Evolutionary conservation across 768 basidiomycete species (phyloP).

Genomic region (Mrakia gelida): DNA sequence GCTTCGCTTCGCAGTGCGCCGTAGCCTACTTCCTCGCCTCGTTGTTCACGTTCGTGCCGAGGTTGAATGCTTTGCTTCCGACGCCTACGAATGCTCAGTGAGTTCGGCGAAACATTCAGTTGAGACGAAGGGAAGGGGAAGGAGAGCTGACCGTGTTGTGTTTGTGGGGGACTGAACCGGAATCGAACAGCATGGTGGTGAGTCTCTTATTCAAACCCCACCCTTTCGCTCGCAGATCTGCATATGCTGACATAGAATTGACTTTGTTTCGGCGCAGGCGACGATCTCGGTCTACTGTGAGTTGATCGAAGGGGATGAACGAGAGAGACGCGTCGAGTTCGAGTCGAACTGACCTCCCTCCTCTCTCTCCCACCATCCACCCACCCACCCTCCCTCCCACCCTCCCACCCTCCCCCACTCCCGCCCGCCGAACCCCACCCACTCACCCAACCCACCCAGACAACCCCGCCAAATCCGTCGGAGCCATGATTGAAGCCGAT

Average conservation of each 20-base stretch:
- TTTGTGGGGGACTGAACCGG: no score
- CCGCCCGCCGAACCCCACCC: no score
- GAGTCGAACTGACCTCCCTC: no score
- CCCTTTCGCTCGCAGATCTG: no score
- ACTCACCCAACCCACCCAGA: not conserved
- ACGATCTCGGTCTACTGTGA: conserved; percentile 55
- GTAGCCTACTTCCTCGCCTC: conserved; percentile 85
- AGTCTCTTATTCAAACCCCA: no score
- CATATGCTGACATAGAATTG: no score
- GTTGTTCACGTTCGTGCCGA: conserved; percentile 83
- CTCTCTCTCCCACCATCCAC: not conserved
- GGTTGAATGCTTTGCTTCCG: conserved; percentile 61
- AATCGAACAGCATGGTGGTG: conserved; percentile 53
- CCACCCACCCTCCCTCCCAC: not conserved
- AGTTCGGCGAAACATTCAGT: no score
- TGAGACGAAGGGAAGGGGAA: no score
- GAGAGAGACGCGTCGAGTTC: no score
- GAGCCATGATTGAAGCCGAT: conserved; percentile 88
- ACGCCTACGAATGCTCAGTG: conserved; percentile 23
- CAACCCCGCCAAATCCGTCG: conserved; percentile 68
- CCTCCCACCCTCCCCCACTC: not conserved
- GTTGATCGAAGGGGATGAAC: not conserved
- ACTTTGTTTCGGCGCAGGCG: conserved; percentile 46
- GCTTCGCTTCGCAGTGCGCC: conserved; percentile 76
- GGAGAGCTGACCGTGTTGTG: not conserved